Evolutionary conservation across 2,329 filamentous ascomycete species (phyloP).

Genomic region (Penicillium sp.): DNA sequence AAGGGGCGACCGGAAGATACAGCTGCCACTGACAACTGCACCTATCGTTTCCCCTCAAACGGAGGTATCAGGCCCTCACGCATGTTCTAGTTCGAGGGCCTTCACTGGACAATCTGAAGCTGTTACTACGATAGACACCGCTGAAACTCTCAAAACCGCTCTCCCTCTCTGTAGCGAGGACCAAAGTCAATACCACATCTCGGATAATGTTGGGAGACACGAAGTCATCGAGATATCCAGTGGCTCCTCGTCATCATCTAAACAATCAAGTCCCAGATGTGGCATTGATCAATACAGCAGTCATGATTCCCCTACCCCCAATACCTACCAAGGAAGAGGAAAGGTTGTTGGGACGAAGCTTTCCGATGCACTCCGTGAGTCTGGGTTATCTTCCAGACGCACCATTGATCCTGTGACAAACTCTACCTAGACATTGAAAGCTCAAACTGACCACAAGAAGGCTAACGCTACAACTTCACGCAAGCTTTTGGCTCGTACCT

Average conservation of each 20-base stretch:
- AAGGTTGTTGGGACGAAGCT: constrained; percentile 23
- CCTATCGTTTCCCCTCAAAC: background rate
- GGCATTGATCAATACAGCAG: background rate
- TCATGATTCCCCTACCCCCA: background rate
- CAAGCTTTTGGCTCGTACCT: background rate
- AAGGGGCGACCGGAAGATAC: background rate
- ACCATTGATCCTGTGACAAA: background rate
- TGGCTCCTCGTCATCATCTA: background rate
- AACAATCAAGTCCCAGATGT: background rate
- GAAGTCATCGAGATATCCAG: constrained; percentile 13
- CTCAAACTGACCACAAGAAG: background rate
- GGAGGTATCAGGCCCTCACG: background rate
- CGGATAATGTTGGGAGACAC: too few relatives aligned
- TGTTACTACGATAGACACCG: background rate
- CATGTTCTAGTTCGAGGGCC: background rate
- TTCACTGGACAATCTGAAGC: background rate
- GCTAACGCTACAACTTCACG: background rate
- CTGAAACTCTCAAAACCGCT: background rate
- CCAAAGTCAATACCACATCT: background rate
- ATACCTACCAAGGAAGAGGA: constrained; percentile 17
- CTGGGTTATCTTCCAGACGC: background rate
- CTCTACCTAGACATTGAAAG: background rate
- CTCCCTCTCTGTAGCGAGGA: background rate
- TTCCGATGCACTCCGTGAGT: constrained; percentile 17
- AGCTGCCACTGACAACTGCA: constrained; percentile 8